phyloP scores from a whole-genome alignment of 768 basidiomycete species.

The Ramaria sp. region DNA sequence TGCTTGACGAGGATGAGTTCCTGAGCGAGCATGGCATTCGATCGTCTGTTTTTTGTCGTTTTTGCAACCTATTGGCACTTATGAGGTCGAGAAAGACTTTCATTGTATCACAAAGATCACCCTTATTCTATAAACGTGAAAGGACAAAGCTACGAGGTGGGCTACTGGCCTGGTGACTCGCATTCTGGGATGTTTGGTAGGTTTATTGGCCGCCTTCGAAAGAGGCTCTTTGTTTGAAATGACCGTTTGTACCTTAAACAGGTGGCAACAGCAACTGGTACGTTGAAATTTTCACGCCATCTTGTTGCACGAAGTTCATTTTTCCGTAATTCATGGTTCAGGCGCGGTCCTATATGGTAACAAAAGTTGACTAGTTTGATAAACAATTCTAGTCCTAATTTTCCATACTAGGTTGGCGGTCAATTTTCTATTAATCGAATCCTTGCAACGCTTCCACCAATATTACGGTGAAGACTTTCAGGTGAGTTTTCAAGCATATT shows the following conservation, averaged over 20 bases:
- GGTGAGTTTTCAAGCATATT: conserved; percentile 19
- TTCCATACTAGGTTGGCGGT: conserved; percentile 96
- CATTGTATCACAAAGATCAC: conserved; percentile 79
- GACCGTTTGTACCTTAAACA: background rate
- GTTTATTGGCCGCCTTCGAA: background rate
- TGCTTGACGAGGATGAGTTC: conserved; percentile 97
- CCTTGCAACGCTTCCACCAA: conserved; percentile 93
- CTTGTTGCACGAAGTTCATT: conserved; percentile 4
- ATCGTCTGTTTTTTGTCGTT: conserved; percentile 49
- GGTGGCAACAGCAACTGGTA: conserved; percentile 26
- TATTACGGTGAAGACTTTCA: conserved; percentile 91
- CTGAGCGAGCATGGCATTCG: conserved; percentile 91
- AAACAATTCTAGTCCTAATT: too few relatives aligned
- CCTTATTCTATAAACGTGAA: conserved; percentile 96
- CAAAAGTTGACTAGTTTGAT: too few relatives aligned
- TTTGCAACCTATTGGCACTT: background rate
- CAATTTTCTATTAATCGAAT: conserved; percentile 93
- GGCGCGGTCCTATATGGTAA: conserved; percentile 18
- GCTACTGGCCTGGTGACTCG: conserved; percentile 98
- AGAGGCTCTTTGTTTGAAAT: background rate
- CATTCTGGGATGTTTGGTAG: conserved; percentile 96
- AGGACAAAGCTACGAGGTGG: conserved; percentile 83
- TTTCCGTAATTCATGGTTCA: background rate
- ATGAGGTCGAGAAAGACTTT: conserved; percentile 42
- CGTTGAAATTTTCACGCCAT: conserved; percentile 9